Percentiles rank a stretch among this genome's conserved stretches.
phyloP scores from a whole-genome alignment of 306 rosid species.

The Castanea crenata region DNA sequence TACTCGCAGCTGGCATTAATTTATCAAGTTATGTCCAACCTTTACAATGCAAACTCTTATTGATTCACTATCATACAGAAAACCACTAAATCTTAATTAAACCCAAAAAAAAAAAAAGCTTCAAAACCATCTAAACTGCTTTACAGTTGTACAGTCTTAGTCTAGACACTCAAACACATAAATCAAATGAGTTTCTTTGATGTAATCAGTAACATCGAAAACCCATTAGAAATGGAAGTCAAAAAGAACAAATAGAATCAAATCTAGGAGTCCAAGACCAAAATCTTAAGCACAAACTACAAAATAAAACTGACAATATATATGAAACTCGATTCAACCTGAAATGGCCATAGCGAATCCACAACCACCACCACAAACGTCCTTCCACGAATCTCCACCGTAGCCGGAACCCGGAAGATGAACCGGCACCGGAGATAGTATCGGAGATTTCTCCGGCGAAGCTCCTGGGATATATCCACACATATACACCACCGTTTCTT shows the following conservation, averaged over 20 bases:
- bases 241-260: neutral
- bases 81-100: neutral
- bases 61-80: too few species aligned
- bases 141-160: too few species aligned
- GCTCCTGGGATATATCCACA: constrained; percentile 93
- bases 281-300: neutral
- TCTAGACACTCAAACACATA: too few species aligned
- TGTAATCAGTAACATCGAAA: neutral
- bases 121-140: too few species aligned
- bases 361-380: constrained; percentile 85
- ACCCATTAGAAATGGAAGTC: neutral
- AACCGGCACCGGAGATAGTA: constrained; percentile 51
- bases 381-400: constrained; percentile 62
- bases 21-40: too few species aligned
- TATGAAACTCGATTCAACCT: constrained; percentile 42
- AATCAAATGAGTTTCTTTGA: neutral
- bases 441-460: constrained; percentile 60
- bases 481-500: constrained; percentile 58
- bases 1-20: too few species aligned
- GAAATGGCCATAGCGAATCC: constrained; percentile 91
- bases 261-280: neutral
- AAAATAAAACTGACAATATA: neutral
- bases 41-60: too few species aligned
- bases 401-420: constrained; percentile 26
- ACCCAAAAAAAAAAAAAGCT: neutral